phyloP scores from a whole-genome alignment of 2,329 filamentous ascomycete genomes.

The Fusarium anthophilum region DNA sequence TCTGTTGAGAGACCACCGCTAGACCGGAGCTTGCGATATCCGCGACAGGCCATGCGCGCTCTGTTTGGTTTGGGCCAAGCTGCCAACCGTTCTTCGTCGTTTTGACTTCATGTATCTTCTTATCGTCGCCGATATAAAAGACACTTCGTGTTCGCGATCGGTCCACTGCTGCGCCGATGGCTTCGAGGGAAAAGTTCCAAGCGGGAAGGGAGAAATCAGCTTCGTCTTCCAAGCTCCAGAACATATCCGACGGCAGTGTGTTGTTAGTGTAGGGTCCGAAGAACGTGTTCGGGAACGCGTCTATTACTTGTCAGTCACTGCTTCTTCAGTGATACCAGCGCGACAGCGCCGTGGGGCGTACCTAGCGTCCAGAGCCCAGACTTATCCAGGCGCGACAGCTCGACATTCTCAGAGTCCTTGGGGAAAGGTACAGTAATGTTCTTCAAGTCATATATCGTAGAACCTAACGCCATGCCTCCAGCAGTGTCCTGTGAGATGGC shows the following conservation, averaged over 20 bases:
- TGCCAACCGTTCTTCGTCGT: not conserved
- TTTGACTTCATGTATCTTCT: not conserved
- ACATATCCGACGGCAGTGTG: not conserved
- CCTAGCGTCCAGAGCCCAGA: not conserved
- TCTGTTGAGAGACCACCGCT: not conserved
- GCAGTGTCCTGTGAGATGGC: constrained; percentile 4
- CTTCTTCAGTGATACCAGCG: rapidly evolving
- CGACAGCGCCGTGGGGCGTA: not conserved
- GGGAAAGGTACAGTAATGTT: constrained; percentile 2
- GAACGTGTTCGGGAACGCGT: not conserved
- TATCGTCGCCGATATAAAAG: not conserved
- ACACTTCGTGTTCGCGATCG: not conserved
- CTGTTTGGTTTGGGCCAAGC: not conserved
- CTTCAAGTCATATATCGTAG: not conserved
- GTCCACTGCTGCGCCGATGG: not conserved
- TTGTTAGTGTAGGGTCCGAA: not conserved
- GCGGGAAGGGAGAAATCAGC: not conserved
- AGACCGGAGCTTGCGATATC: not conserved
- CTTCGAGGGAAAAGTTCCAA: not conserved
- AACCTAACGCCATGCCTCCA: not conserved
- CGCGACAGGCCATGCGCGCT: not conserved
- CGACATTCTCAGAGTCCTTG: not conserved
- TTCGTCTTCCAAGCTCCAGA: not conserved
- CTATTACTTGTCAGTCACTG: not conserved
- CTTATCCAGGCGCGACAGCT: not conserved